Conservation (phyloP, 2,329 filamentous ascomycete species). For the Verticillium longisporum region DNA sequence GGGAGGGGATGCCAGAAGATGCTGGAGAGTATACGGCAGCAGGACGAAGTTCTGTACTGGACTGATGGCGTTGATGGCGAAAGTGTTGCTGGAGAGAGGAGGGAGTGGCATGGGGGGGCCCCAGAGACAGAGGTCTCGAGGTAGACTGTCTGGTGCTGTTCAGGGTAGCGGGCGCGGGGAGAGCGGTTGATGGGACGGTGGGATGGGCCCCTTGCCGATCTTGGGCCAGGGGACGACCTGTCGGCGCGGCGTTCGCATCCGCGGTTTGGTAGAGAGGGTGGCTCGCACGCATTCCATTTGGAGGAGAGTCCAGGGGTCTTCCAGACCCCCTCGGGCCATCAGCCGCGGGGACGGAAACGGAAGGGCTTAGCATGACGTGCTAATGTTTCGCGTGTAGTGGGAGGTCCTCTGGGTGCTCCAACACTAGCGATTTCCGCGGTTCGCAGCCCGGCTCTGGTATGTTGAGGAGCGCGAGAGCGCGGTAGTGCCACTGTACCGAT, state of each 20-base stretch:
- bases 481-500: not conserved
- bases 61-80: conserved; percentile 26
- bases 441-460: not conserved
- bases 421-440: not conserved
- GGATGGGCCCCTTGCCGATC: not conserved
- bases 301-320: not conserved
- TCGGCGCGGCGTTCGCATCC: conserved; percentile 3
- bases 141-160: not conserved
- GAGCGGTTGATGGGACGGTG: not conserved
- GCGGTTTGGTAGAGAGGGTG: conserved; percentile 6
- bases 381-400: conserved; percentile 24
- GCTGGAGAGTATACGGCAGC: conserved; percentile 12
- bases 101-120: not conserved
- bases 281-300: conserved; percentile 8
- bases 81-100: conserved; percentile 5
- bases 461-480: not conserved
- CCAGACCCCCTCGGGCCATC: conserved; percentile 11
- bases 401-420: not conserved
- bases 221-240: not conserved
- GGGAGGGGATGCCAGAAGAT: conserved; percentile 8
- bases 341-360: conserved; percentile 13
- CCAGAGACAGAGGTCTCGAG: not conserved
- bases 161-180: not conserved
- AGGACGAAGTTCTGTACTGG: conserved; percentile 26
- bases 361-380: conserved; percentile 28